Evolutionary conservation across 140 eudicot species (phyloP), one percentile per base, ranked within the genome.

Genomic region (Ambrosia hybrid): DNA sequence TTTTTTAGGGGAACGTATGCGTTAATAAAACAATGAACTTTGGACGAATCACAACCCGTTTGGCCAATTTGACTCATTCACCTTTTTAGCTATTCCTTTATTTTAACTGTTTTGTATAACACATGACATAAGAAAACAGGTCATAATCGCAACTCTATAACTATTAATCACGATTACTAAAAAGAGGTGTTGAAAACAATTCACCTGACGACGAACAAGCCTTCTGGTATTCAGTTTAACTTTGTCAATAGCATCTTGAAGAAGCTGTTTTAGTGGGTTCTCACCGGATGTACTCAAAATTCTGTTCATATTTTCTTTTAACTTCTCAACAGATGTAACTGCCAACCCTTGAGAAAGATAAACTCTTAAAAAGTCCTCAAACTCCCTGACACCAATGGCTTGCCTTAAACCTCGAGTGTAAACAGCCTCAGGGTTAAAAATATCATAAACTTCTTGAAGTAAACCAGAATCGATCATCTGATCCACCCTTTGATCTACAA

Each of bases 121-220:
- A 30, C 34, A 30, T 30, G 2, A 30, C 34, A 30, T 30, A 30
- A 2, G 34, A 30, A 30, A 30, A 30, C 34, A 30, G 34, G 34
- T 30, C 34, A 30, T 30, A 30, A 30, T 30, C 34, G 34, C 34
- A 30, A 30, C 34, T 30, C 34, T 30, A 30, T 21, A 30, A 30
- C 34, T 30, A 41, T 41, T 43, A 33, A 43, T 26, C 59, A 45
- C 5, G 15, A 63, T 6, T 52, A 6, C 21, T 17, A 36, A 61
- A 11, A 9, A 60, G 3, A 6, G 41, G 9, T 13, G 15, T 62
- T 51, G 3, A 13, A 68, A 37, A 30, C 62, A 5, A 66, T 85
- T 79, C 83, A 95, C 96, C 83, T 91, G 99, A n/a, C 92, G 95
- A 13, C 99, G 99, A 65, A 95, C 92, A 73, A 95, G 97, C 77